Evolutionary conservation across 2,329 filamentous ascomycete genomes (phyloP), one percentile per base, ranked within the genome.

Genomic region (Rhynchosporium graminicola): DNA sequence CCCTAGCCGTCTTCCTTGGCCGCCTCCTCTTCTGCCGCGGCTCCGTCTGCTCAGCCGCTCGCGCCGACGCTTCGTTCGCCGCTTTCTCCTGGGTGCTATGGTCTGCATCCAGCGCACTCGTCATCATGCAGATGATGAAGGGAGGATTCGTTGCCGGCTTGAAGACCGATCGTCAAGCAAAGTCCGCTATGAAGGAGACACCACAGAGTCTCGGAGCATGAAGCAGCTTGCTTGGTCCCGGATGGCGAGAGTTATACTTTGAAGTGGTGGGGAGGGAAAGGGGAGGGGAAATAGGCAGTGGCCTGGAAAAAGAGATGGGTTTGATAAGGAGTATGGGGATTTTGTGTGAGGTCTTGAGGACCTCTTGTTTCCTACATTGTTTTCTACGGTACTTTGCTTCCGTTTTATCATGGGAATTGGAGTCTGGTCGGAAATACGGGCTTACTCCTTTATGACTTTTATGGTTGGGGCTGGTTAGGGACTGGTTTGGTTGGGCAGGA

Each of bases 11-110:
- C 65, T 87, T 85, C 75, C 79, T 87, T 66, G 76, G 78, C 71
- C 76, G 76, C 58, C 76, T 87, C 56, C 74, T 81, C 60, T 84
- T 84, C 76, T 87, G 85, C 75, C 77, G 78, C 33, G 85, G 84
- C 47, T 77, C 76, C 43, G 82, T 86, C 31, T 88, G 85, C 76
- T 77, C 77, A 29, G 79, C 81, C 12, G 83, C 82, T 46, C 80
- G 81, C 26, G 82, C 82, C 48, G 79, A 81, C 63, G 79, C 81
- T n/a, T 81, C 80, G 47, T 79, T 87, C 56, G 79, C 82, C 20
- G 80, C 83, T 12, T 76, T 82, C 60, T 77, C 79, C 63, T 87
- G 84, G 71, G 69, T 78, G 26, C 73, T 80, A 10, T 88, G 85
- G 85, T 75, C 76, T 38, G 79, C 72, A 36, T 82, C 80, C 3